A percentile compares a stretch with the other conserved stretches of the same genome.
Evolutionary conservation across 1,284 basidiomycete species (phyloP).

Genomic region (Cutaneotrichosporon sp.): DNA sequence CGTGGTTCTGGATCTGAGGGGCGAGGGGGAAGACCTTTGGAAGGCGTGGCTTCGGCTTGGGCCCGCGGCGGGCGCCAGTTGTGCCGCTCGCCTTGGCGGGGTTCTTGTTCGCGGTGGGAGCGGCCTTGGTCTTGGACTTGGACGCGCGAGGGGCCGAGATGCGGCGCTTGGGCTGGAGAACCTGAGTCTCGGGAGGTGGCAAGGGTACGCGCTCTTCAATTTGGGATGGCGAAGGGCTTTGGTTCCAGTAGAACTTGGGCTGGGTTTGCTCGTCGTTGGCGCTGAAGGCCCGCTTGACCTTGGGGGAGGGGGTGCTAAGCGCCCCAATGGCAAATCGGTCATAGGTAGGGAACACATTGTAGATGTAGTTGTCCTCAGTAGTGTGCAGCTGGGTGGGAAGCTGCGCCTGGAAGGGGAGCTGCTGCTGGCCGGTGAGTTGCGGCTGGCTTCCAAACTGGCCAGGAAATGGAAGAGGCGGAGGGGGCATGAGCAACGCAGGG

Average conservation of each 20-base stretch:
- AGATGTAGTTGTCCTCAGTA: no score
- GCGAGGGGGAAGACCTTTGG: not conserved
- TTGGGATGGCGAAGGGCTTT: not conserved
- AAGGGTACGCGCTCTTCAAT: not conserved
- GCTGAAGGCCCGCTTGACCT: no score
- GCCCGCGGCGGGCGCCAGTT: not conserved
- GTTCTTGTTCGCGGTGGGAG: not conserved
- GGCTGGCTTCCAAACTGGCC: no score
- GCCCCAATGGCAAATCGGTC: no score
- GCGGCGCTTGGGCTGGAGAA: not conserved
- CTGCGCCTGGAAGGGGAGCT: no score
- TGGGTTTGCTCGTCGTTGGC: not conserved
- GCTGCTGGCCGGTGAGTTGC: no score
- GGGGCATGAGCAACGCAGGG: no score
- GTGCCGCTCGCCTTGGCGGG: not conserved
- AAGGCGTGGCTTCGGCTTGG: not conserved
- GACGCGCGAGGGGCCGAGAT: not conserved
- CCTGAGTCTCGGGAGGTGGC: not conserved
- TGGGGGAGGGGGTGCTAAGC: no score
- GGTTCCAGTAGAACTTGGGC: not conserved
- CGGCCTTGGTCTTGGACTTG: not conserved
- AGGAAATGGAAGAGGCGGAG: no score
- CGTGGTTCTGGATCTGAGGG: not conserved
- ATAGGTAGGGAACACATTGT: no score
- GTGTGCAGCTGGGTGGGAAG: no score